Conservation (phyloP, 495 filamentous ascomycete genomes). For the Sphaerosporella brunnea region DNA sequence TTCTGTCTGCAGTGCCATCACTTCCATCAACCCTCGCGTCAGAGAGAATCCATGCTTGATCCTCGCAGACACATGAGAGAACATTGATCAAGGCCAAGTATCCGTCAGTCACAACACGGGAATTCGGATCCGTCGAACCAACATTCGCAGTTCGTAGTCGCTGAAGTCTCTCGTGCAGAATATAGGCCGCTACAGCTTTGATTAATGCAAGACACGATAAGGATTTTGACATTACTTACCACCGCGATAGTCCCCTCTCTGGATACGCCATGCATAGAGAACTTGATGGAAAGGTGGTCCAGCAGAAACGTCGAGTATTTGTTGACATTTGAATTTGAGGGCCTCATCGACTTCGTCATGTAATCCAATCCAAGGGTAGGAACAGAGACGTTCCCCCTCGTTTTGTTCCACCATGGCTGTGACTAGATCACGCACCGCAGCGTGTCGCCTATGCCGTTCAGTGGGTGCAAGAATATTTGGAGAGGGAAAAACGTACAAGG, state of each 20-base stretch:
- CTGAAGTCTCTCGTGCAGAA: conserved; percentile 51
- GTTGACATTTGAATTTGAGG: conserved; percentile 44
- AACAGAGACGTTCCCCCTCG: conserved; percentile 48
- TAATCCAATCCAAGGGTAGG: conserved; percentile 59
- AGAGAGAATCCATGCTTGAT: conserved; percentile 51
- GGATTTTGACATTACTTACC: conserved; percentile 3
- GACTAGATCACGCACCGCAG: conserved; percentile 47
- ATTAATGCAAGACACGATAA: background rate
- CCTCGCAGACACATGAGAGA: conserved; percentile 60
- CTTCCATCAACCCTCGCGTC: conserved; percentile 29
- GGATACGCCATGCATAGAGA: conserved; percentile 75
- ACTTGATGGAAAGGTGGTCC: conserved; percentile 58
- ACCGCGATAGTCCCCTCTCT: conserved; percentile 68
- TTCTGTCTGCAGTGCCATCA: conserved; percentile 16
- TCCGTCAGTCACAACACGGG: conserved; percentile 42
- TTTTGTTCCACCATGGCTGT: conserved; percentile 50
- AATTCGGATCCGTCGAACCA: conserved; percentile 35
- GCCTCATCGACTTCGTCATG: conserved; percentile 60
- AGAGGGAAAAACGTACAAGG: conserved; percentile 34
- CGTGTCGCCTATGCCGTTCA: conserved; percentile 23
- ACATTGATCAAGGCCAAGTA: conserved; percentile 80
- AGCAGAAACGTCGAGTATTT: conserved; percentile 38
- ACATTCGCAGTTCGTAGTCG: conserved; percentile 38
- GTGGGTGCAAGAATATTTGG: background rate
- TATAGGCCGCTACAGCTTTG: conserved; percentile 40